Percentiles rank a stretch among this genome's conserved stretches.
Evolutionary conservation across 2,329 filamentous ascomycete species (phyloP).

Genomic region (Colletotrichum sp.): DNA sequence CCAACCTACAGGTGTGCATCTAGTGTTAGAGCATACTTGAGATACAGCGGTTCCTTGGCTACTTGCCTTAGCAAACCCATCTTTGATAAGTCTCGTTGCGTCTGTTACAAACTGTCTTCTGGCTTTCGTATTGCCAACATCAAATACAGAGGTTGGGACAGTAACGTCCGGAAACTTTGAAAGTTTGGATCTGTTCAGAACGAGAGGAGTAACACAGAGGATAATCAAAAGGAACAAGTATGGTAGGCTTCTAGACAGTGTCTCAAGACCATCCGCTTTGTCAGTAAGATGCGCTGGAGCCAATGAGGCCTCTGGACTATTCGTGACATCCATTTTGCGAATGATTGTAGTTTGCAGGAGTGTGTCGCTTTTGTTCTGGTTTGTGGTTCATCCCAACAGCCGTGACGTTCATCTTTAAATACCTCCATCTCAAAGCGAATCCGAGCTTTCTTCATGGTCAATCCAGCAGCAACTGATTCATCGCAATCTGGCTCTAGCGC

Average conservation of each 20-base stretch:
- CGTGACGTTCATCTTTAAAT: not conserved
- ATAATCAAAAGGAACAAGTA: not conserved
- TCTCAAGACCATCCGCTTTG: fast-evolving
- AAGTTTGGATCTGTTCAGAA: not conserved
- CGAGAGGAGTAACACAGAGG: fast-evolving
- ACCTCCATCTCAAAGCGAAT: not conserved
- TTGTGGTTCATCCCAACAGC: not conserved
- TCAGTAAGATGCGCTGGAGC: not conserved
- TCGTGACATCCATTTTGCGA: not conserved
- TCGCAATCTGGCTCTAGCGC: not conserved
- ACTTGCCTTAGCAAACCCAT: not conserved
- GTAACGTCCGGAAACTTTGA: not conserved
- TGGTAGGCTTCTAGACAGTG: not conserved
- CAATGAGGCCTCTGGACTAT: not conserved
- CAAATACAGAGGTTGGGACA: not conserved
- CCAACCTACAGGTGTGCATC: not conserved
- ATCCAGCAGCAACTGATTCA: fast-evolving
- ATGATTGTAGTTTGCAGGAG: fast-evolving
- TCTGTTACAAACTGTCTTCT: not conserved
- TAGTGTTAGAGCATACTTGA: fast-evolving
- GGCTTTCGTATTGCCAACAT: fast-evolving
- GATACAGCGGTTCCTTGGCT: fast-evolving
- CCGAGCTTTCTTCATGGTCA: not conserved
- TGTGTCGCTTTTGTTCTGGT: not conserved
- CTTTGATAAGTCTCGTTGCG: not conserved